These are phyloP conservation scores for Claviceps spartinae DNA, from an alignment of 2,329 filamentous ascomycete species.

Conservation along the genomic window DNA sequence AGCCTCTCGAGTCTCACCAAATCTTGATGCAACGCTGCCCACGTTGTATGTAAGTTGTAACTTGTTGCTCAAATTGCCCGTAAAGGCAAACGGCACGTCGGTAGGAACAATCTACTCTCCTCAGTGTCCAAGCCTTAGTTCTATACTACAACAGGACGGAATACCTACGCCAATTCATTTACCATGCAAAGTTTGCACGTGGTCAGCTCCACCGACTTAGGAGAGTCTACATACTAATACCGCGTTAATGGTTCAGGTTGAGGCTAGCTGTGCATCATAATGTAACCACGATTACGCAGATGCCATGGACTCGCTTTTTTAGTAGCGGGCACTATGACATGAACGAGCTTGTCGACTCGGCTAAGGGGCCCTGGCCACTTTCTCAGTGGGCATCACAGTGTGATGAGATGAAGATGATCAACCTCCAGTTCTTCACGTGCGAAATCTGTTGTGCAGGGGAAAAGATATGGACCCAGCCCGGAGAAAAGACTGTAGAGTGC, in stretches of 20 bases:
- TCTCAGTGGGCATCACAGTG: too few relatives aligned
- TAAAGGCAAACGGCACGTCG: background rate
- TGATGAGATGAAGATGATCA: too few relatives aligned
- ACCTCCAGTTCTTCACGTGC: too few relatives aligned
- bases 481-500: background rate
- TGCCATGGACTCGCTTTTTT: too few relatives aligned
- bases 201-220: background rate
- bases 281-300: background rate
- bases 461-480: too few relatives aligned
- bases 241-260: too few relatives aligned
- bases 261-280: background rate
- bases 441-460: too few relatives aligned
- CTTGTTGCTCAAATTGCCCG: background rate
- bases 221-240: too few relatives aligned
- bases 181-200: background rate
- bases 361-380: too few relatives aligned
- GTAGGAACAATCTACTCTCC: background rate
- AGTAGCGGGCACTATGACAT: too few relatives aligned
- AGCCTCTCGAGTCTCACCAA: background rate
- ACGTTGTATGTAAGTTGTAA: background rate
- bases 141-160: background rate
- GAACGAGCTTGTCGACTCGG: too few relatives aligned
- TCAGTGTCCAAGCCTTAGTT: too few relatives aligned
- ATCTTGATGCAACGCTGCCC: background rate
- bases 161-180: background rate